Evolutionary conservation across 2,329 filamentous ascomycete genomes (phyloP), one percentile per base, ranked within the genome.

Genomic region (Hansfordia pulvinata): DNA sequence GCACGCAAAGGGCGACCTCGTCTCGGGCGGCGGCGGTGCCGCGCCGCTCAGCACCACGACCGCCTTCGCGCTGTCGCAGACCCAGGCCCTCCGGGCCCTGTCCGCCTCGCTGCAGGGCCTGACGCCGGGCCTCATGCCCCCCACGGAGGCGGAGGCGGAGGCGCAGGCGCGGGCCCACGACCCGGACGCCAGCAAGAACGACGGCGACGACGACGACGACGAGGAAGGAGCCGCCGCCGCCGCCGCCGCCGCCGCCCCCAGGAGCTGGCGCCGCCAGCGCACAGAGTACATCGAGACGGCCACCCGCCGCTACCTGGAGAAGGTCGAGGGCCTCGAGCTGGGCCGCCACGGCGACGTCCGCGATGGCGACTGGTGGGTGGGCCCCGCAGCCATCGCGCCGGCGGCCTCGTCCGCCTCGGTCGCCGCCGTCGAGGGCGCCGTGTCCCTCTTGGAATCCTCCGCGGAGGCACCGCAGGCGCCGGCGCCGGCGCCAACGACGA

Each of bases 271-370:
- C 20, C 67, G 74, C 28, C 75, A 90, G 47, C 63, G 88, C 33
- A 64, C 77, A 30, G 69, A 79, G 37, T 96, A 96, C 47, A 75
- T 96, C 25, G 86, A 94, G 53, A 67, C 68, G 28, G 76, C 85
- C 42, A 81, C 82, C 26, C 62, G 72, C 38, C 65, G 79, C 32
- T 81, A 92, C 46, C 57, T 94, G 20, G 82, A 93, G 54, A 64
- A 56, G 16, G 60, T 71, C 23, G 60, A 73, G 23, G 79, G 79
- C 0, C 54, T 86, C 30, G 76, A 83, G 40, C 47, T 79, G 18
- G 73, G 68, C 3, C 47, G 54, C 5, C 54, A 65, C 32, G 74
- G 74, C 8, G 73, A 73, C 41, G 62, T 77, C 25, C 61, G 67
- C 32, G 72, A 76, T 41, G 73, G 72, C 8, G 69, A 76, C 45